Base-by-base conservation (phyloP, 345 rosid species). In the Aquilaria yunnanensis region DNA sequence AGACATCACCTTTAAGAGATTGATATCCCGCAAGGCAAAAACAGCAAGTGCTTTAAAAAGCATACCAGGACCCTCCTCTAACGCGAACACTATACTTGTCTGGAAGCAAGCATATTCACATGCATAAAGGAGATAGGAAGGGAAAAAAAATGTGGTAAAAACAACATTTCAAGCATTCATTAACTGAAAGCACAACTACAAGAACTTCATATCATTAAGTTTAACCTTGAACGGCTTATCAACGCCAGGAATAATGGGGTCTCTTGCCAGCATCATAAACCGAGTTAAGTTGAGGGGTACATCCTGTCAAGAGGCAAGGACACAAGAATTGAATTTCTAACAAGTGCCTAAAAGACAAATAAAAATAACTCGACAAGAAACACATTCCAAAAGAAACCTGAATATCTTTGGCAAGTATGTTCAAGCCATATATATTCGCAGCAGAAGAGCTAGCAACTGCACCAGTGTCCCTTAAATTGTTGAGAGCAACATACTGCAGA, bases 21-120 rank as follows among this genome's bases (percentile, higher is more conserved):
- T 94, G 67, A 94, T 84, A 71, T 86, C 78, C 69, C 97, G 78
- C 34, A 86, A 79, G 59, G 99, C 92, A 84, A 94, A 94, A 62
- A 91, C 97, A 61, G 97, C 96, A 74, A 94, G 97, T 62, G 97
- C 97, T 81, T 94, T 94, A 81, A 94, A 94, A 72, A 94, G 97
- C 56, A 85, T 76, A 53, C 99, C 99, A 47, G 99, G 96, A 59
- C 99, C 99, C 75, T 89, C 92, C 82, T 90, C 99, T 62, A 90
- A 80, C 7, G 99, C 87, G 79, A 94, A 94, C 43, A 91, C 99
- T 70, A 89, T 87, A 72, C 96, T 92, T 31, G 98, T 89, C 98
- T 92, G 64, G 46, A 32, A 45, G 43, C 5, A 37, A 37, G 8
- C 43, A 37, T 4, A 5, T 9, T 37, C 43, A 9, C 43, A 37